These are phyloP conservation scores for Ascodesmis nigricans DNA, from an alignment of 495 filamentous ascomycete species.

Conservation along the genomic window DNA sequence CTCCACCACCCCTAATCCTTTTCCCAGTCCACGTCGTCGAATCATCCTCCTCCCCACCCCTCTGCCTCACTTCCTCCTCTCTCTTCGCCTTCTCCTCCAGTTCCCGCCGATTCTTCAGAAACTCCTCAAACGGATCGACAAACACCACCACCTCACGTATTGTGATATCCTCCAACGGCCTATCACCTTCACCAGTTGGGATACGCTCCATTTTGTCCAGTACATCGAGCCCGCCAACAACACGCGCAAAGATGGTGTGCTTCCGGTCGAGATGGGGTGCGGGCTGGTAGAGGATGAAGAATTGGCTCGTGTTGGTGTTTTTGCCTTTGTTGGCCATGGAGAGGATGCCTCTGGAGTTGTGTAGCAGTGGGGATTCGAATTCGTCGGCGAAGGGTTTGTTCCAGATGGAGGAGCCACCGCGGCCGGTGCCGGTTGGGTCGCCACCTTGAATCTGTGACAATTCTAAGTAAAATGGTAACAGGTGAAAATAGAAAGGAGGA, in stretches of 20 bases:
- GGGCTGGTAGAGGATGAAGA: conserved; percentile 78
- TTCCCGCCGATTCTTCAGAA: conserved; percentile 39
- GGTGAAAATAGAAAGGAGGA: not conserved
- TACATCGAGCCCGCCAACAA: conserved; percentile 58
- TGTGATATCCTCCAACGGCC: conserved; percentile 49
- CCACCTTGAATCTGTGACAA: conserved; percentile 52
- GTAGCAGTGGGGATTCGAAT: conserved; percentile 65
- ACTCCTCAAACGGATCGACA: conserved; percentile 91
- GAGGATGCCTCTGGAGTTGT: conserved; percentile 55
- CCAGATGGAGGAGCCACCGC: conserved; percentile 75
- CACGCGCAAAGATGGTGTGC: conserved; percentile 81
- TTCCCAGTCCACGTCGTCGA: conserved; percentile 92
- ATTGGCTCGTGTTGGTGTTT: conserved; percentile 86
- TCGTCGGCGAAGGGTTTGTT: conserved; percentile 82
- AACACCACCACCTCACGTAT: conserved; percentile 73
- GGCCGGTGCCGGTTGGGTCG: conserved; percentile 75
- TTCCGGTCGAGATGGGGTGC: conserved; percentile 73
- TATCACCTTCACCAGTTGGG: conserved; percentile 41
- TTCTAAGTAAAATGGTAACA: not conserved
- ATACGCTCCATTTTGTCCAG: conserved; percentile 51
- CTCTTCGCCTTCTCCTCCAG: conserved; percentile 29
- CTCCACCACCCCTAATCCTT: conserved; percentile 39
- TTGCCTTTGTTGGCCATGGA: conserved; percentile 98
- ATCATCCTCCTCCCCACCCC: conserved; percentile 53
- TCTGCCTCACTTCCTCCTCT: conserved; percentile 29